phyloP scores from a whole-genome alignment of 345 rosid species.

The Murraya paniculata region DNA sequence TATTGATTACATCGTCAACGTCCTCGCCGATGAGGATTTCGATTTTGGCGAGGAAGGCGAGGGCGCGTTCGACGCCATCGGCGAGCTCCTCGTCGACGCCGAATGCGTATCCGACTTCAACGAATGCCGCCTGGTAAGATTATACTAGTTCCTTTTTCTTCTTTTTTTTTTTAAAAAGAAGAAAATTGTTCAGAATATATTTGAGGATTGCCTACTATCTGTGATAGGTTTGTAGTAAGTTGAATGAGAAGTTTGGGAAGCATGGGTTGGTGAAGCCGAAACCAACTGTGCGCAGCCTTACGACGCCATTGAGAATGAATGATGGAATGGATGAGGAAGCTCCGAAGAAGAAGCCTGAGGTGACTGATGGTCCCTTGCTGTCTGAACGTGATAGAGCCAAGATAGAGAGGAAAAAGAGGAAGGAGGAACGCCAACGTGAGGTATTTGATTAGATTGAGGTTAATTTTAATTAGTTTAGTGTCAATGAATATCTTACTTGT shows the following conservation, averaged over 20 bases:
- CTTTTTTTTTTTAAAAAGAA: not conserved
- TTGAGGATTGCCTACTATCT: not conserved
- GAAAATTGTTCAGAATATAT: not conserved
- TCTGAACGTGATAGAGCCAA: slow-evolving; percentile 78
- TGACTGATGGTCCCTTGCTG: slow-evolving; percentile 71
- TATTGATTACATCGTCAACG: slow-evolving; percentile 89
- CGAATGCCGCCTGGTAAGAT: slow-evolving; percentile 68
- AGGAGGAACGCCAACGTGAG: slow-evolving; percentile 98
- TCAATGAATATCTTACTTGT: not conserved
- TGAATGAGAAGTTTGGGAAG: slow-evolving; percentile 84
- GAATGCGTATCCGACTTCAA: slow-evolving; percentile 79
- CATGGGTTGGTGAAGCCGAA: slow-evolving; percentile 78
- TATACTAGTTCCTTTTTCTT: not conserved
- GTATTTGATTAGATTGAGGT: slow-evolving; percentile 15
- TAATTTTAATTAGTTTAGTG: not conserved
- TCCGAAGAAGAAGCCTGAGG: slow-evolving; percentile 91
- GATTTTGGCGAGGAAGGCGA: slow-evolving; percentile 93
- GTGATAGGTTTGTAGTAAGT: slow-evolving; percentile 68
- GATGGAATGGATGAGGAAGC: slow-evolving; percentile 98
- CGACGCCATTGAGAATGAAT: slow-evolving; percentile 85
- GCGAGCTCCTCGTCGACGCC: slow-evolving; percentile 87
- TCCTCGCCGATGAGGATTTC: slow-evolving; percentile 97
- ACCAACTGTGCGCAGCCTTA: slow-evolving; percentile 84
- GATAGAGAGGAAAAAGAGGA: slow-evolving; percentile 88
- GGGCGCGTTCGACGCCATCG: slow-evolving; percentile 86